Percentiles rank a stretch among this genome's conserved stretches.
Conservation (phyloP, 164 flowering plant genomes). For the Magnolia officinalis region DNA sequence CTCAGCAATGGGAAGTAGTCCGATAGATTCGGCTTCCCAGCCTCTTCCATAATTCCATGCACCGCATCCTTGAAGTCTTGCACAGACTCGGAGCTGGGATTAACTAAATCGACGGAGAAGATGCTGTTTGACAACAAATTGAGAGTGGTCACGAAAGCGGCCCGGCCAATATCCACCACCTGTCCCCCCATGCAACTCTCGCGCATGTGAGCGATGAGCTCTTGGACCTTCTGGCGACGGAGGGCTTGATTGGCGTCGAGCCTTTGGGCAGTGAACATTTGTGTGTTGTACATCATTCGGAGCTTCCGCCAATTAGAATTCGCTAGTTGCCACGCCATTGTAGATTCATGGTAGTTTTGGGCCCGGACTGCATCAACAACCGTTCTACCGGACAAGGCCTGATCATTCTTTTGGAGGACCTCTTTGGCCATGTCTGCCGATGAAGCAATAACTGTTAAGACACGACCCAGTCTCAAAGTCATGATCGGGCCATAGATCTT, state of each 20-base stretch:
- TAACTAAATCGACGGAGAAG: conserved; percentile 23
- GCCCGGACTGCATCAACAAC: conserved; percentile 12
- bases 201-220: conserved; percentile 10
- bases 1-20: conserved; percentile 18
- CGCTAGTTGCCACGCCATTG: conserved; percentile 20
- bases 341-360: conserved; percentile 4
- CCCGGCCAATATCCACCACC: conserved; percentile 12
- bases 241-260: conserved; percentile 11
- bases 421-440: conserved; percentile 23
- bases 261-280: conserved; percentile 10
- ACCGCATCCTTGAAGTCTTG: conserved; percentile 23
- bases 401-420: conserved; percentile 26
- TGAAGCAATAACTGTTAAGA: conserved; percentile 26
- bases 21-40: conserved; percentile 11
- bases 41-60: conserved; percentile 19
- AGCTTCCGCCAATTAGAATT: conserved; percentile 24
- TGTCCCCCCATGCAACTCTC: background rate
- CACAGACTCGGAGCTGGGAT: conserved; percentile 6
- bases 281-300: conserved; percentile 13
- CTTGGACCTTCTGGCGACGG: conserved; percentile 15
- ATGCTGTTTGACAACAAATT: conserved; percentile 24
- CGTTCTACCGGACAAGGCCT: conserved; percentile 11
- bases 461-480: conserved; percentile 23
- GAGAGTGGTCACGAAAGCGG: conserved; percentile 15
- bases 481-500: conserved; percentile 28